Evolutionary conservation across 2,329 filamentous ascomycete species (phyloP).

Genomic region (Botrytis porri): DNA sequence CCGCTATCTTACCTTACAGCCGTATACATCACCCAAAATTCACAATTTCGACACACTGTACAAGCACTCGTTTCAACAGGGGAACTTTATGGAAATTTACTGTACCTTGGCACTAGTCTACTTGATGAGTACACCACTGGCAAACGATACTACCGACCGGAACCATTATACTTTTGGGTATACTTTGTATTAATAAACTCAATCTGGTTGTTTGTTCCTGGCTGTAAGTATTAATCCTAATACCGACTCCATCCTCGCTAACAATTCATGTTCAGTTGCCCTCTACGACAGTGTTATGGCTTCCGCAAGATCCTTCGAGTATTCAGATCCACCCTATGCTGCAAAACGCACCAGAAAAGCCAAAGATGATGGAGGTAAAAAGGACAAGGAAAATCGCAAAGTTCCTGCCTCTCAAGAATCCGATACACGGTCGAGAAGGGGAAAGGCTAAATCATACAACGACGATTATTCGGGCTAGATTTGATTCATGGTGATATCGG

Average conservation of each 20-base stretch:
- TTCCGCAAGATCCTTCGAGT: conserved; percentile 29
- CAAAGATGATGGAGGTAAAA: conserved; percentile 4
- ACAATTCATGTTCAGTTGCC: conserved; percentile 15
- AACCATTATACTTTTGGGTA: conserved; percentile 60
- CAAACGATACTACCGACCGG: conserved; percentile 54
- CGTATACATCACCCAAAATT: conserved; percentile 44
- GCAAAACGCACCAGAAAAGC: background rate
- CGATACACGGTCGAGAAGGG: conserved; percentile 3
- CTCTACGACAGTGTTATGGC: conserved; percentile 31
- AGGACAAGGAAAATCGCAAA: conserved; percentile 7
- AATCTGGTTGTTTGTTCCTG: conserved; percentile 58
- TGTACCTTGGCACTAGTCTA: conserved; percentile 60
- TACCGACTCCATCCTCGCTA: background rate
- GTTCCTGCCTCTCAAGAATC: conserved; percentile 6
- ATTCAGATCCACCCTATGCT: background rate
- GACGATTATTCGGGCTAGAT: conserved; percentile 8
- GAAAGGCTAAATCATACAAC: conserved; percentile 2
- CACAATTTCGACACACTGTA: conserved; percentile 49
- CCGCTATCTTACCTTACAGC: conserved; percentile 54
- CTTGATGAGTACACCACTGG: conserved; percentile 47
- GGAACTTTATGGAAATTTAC: conserved; percentile 48
- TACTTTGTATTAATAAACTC: conserved; percentile 61
- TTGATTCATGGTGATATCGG: too few relatives aligned
- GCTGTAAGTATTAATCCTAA: conserved; percentile 42
- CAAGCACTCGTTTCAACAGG: conserved; percentile 43